Conservation (phyloP, 192 early-diverging fungal genomes). For the Podochytrium sp. region DNA sequence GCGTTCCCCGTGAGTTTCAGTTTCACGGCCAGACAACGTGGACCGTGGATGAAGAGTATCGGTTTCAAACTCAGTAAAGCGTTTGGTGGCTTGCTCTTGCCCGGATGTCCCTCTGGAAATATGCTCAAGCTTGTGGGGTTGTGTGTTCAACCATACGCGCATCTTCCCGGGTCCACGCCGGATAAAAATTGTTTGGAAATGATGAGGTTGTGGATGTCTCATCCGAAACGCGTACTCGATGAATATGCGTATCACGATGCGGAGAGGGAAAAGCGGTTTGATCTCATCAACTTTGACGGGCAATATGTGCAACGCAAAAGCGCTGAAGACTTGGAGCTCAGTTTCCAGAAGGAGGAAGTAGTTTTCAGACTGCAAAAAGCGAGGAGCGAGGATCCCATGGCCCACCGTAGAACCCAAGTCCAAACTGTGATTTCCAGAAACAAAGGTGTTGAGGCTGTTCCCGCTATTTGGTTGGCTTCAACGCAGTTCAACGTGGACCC, state of each 20-base stretch:
- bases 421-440: conserved; percentile 18
- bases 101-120: conserved; percentile 40
- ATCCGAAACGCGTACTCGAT: conserved; percentile 55
- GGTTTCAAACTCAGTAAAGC: conserved; percentile 42
- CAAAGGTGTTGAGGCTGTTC: background rate
- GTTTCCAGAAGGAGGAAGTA: conserved; percentile 44
- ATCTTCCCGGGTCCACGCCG: conserved; percentile 44
- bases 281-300: conserved; percentile 23
- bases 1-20: conserved; percentile 51
- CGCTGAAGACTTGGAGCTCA: conserved; percentile 36
- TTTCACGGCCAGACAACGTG: conserved; percentile 45
- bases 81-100: conserved; percentile 26
- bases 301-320: conserved; percentile 11
- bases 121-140: conserved; percentile 52
- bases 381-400: conserved; percentile 17
- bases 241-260: conserved; percentile 49
- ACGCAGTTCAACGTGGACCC: conserved; percentile 57
- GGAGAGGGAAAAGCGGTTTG: conserved; percentile 45
- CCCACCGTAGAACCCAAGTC: conserved; percentile 29
- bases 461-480: conserved; percentile 45
- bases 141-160: conserved; percentile 57
- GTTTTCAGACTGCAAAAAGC: conserved; percentile 44
- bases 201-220: conserved; percentile 61
- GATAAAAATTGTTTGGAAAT: conserved; percentile 59
- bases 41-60: conserved; percentile 44